A percentile compares a stretch with the other conserved stretches of the same genome.
phyloP scores from a whole-genome alignment of 2,329 filamentous ascomycete species.

The Dactylellina sp. region DNA sequence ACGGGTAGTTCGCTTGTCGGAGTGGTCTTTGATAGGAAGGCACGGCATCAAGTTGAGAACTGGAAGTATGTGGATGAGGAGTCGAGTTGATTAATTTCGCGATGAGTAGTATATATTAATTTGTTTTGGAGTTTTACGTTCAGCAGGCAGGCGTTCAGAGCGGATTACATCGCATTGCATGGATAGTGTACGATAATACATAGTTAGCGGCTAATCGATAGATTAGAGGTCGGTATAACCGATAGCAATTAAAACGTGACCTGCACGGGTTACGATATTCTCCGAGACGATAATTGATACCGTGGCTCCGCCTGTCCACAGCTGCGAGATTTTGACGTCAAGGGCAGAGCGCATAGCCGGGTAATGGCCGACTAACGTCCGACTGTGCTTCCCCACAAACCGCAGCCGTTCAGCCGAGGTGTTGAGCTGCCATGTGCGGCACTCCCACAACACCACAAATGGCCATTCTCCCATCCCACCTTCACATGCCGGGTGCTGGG shows the following conservation, averaged over 20 bases:
- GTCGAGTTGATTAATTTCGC: too few species aligned
- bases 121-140: slow-evolving; percentile 21
- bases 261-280: slow-evolving; percentile 38
- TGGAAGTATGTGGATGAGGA: slow-evolving; percentile 50
- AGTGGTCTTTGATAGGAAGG: slow-evolving; percentile 47
- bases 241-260: background rate
- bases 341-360: slow-evolving; percentile 22
- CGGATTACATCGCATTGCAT: background rate
- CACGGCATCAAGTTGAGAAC: slow-evolving; percentile 37
- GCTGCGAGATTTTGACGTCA: slow-evolving; percentile 37
- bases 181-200: background rate
- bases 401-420: slow-evolving; percentile 56
- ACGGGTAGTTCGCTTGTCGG: slow-evolving; percentile 39
- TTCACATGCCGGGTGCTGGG: slow-evolving; percentile 15
- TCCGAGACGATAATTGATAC: slow-evolving; percentile 45
- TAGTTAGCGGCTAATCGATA: background rate
- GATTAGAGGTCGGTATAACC: slow-evolving; percentile 8
- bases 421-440: slow-evolving; percentile 11
- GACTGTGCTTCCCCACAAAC: slow-evolving; percentile 19
- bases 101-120: slow-evolving; percentile 6
- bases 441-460: slow-evolving; percentile 7
- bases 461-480: slow-evolving; percentile 12
- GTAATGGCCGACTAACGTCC: slow-evolving; percentile 46
- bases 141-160: slow-evolving; percentile 29
- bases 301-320: slow-evolving; percentile 29